phyloP scores from a whole-genome alignment of 495 filamentous ascomycete species.

The Xylaria castorea region DNA sequence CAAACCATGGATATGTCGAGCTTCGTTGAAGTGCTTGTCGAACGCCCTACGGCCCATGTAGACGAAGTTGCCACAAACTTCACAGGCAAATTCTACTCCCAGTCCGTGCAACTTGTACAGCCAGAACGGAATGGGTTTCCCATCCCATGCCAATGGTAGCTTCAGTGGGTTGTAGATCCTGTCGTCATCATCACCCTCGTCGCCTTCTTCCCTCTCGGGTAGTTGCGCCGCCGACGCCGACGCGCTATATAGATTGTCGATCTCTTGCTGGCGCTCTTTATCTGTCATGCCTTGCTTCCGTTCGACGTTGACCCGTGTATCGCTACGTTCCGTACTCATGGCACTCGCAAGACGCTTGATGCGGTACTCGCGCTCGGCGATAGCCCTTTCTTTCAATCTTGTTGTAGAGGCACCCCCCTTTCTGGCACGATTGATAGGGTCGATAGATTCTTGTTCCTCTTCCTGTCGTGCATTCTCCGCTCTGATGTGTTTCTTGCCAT shows the following conservation, averaged over 20 bases:
- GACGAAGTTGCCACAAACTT: conserved; percentile 96
- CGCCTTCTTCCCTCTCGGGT: conserved; percentile 59
- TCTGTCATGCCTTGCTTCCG: conserved; percentile 96
- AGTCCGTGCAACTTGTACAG: conserved; percentile 96
- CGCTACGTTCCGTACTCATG: conserved; percentile 79
- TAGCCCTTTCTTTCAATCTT: conserved; percentile 83
- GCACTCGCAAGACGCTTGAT: conserved; percentile 75
- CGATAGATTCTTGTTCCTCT: conserved; percentile 36
- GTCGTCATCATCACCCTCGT: conserved; percentile 74
- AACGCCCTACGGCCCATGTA: conserved; percentile 96
- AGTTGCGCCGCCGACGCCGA: conserved; percentile 53
- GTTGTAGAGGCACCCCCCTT: conserved; percentile 48
- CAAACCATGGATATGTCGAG: conserved; percentile 87
- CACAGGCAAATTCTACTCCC: conserved; percentile 93
- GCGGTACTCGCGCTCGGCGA: conserved; percentile 87
- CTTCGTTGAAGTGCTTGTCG: conserved; percentile 97
- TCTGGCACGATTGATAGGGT: conserved; percentile 38
- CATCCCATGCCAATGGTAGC: conserved; percentile 94
- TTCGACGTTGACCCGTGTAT: conserved; percentile 91
- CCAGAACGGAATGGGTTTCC: conserved; percentile 99
- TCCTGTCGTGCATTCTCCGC: conserved; percentile 67
- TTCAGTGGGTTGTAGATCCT: conserved; percentile 97
- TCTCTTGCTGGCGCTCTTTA: conserved; percentile 86
- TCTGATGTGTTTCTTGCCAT: conserved; percentile 88
- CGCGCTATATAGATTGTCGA: conserved; percentile 78